Percentiles rank a stretch among this genome's conserved stretches.
These are phyloP conservation scores for Dichomitus squalens DNA, from an alignment of 1,284 basidiomycete genomes.

Conservation along the genomic window DNA sequence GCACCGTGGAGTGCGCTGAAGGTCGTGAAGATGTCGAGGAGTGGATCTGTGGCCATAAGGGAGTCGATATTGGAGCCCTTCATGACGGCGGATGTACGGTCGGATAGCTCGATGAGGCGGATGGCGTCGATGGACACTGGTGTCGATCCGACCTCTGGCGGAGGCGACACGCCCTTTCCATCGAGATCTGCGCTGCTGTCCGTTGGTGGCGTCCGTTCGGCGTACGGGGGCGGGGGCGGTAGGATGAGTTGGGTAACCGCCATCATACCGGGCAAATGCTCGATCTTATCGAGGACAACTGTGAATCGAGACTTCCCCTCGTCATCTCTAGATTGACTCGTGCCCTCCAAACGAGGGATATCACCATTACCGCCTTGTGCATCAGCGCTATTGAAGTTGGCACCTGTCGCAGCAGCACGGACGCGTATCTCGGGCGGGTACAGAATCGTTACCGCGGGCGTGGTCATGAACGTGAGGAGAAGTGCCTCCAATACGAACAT, in stretches of 20 bases:
- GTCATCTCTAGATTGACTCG: conserved; percentile 22
- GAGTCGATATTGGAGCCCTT: conserved; percentile 60
- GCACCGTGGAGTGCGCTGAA: conserved; percentile 63
- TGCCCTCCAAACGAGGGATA: neutral
- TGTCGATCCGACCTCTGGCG: conserved; percentile 2
- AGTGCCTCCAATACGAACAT: conserved; percentile 95
- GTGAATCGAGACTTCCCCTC: conserved; percentile 62
- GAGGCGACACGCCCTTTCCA: conserved; percentile 5
- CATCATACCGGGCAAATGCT: conserved; percentile 82
- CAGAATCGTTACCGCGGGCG: conserved; percentile 77
- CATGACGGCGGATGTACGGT: conserved; percentile 72
- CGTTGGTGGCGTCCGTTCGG: neutral
- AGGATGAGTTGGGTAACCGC: conserved; percentile 68
- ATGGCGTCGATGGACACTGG: conserved; percentile 44
- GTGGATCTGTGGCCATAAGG: conserved; percentile 57
- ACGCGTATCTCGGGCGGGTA: conserved; percentile 73
- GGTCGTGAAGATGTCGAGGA: conserved; percentile 62
- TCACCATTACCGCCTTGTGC: conserved; percentile 8
- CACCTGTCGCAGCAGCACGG: conserved; percentile 46
- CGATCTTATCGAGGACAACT: conserved; percentile 89
- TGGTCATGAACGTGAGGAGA: conserved; percentile 87
- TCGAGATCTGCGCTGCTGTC: neutral
- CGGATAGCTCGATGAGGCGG: conserved; percentile 68
- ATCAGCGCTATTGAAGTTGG: conserved; percentile 46
- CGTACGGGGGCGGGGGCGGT: conserved; percentile 34